Evolutionary conservation across 139 green algal species (phyloP).

Genomic region (Nannochloris sp.): DNA sequence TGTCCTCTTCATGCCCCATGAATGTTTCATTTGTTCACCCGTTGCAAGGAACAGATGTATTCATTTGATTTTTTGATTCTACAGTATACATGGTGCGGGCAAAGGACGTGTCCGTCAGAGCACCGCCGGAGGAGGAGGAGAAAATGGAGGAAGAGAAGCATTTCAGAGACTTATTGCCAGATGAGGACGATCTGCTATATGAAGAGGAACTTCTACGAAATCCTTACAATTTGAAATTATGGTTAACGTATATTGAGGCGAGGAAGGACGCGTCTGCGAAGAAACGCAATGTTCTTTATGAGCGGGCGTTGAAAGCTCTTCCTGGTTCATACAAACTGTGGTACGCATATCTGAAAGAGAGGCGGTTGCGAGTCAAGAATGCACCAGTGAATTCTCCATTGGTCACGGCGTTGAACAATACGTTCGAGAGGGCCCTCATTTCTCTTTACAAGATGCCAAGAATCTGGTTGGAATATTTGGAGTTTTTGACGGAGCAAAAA

Average conservation of each 20-base stretch:
- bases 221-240: conserved; percentile 85
- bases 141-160: conserved; percentile 7
- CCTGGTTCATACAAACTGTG: conserved; percentile 94
- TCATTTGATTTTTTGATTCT: too few species aligned
- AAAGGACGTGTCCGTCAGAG: background rate
- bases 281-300: conserved; percentile 79
- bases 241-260: conserved; percentile 82
- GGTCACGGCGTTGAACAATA: conserved; percentile 72
- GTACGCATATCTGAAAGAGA: conserved; percentile 80
- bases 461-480: conserved; percentile 89
- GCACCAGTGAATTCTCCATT: conserved; percentile 38
- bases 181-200: conserved; percentile 86
- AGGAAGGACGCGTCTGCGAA: conserved; percentile 47
- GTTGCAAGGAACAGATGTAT: too few species aligned
- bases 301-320: conserved; percentile 77
- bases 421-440: conserved; percentile 89
- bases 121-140: background rate
- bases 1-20: too few species aligned
- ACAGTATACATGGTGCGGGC: too few species aligned
- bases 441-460: conserved; percentile 97
- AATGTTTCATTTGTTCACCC: too few species aligned
- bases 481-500: conserved; percentile 63
- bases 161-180: conserved; percentile 67
- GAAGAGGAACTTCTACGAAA: conserved; percentile 95
- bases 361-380: conserved; percentile 54